Base-by-base conservation (phyloP, 2,329 filamentous ascomycete species). In the Cylindrodendrum hubeiense region DNA sequence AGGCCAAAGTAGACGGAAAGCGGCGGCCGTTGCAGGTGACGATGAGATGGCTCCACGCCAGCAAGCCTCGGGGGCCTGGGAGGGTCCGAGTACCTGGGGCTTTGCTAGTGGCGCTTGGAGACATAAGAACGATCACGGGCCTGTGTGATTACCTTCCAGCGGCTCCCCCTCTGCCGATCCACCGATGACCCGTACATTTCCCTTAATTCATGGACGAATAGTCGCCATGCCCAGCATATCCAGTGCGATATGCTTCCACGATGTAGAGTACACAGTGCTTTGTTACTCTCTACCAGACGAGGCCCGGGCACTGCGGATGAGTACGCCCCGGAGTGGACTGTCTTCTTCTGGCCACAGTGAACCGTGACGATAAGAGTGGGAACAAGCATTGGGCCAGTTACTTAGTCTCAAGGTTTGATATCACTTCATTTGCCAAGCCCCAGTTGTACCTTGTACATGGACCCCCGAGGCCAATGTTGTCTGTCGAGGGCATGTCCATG, bases 41-140 rank as follows among this genome's bases (percentile, higher is more conserved):
- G 61, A 64, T 64, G 60, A 41, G 51, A 64, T 64, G 61, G 61
- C 55, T 47, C 61, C 61, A 64, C 61, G 41, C 57, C 44, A 46
- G 49, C 49, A 34, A 28, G 39, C 47, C 41, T 37, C 39, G 39
- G 39, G 33, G 46, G 44, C 51, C 44, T 46, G 49, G 41, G 28
- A 28, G 34, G 37, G 21, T 19, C 17, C 33, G 28, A 15, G 28
- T 7, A 12, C 49, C 37, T 44, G 44, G 55, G 55, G 8, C 9
- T 21, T 17, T n/a, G n/a, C 30, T 28, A 33, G 28, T 19, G 44
- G 44, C 44, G 9, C 22, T 46, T 24, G 44, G 22, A 22, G 44
- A 22, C 44, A 47, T 47, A 10, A 28, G 17, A 28, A 26, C 44
- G 22, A 24, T 28, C 22, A 33, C 26, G 17, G 41, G 28, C 10